These are phyloP conservation scores for Trypanosoma theileri DNA, from an alignment of 208 protist species.

Conservation along the genomic window DNA sequence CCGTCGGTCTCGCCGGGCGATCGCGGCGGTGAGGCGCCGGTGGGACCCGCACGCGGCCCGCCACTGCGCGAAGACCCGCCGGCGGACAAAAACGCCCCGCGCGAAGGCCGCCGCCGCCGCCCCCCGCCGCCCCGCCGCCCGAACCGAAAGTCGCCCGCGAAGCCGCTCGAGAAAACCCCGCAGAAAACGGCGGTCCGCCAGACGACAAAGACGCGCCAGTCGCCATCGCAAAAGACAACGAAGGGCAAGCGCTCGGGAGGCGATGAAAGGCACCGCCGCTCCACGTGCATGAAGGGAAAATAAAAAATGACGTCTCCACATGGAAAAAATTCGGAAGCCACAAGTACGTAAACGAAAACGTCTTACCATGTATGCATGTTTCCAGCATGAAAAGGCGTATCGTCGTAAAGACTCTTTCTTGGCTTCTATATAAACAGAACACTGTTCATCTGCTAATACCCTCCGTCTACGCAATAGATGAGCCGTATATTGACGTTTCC, in stretches of 20 bases:
- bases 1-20: too few species aligned
- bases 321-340: slow-evolving; percentile 10
- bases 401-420: background rate
- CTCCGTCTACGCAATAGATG: slow-evolving; percentile 10
- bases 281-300: slow-evolving; percentile 12
- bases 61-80: too few species aligned
- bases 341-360: slow-evolving; percentile 12
- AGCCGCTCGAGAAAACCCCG: background rate
- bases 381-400: slow-evolving; percentile 15
- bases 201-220: background rate
- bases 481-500: slow-evolving; percentile 20
- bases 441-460: slow-evolving; percentile 23
- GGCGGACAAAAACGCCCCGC: too few species aligned
- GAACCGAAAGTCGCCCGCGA: background rate
- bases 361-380: slow-evolving; percentile 12
- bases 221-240: slow-evolving; percentile 18
- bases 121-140: background rate
- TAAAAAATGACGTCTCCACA: slow-evolving; percentile 23
- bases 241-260: background rate
- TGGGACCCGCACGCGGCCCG: too few species aligned
- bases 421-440: slow-evolving; percentile 26
- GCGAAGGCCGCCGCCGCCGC: background rate
- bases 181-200: slow-evolving; percentile 17
- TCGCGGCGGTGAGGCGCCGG: too few species aligned
- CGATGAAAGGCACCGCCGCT: slow-evolving; percentile 7